A percentile compares a stretch with the other conserved stretches of the same genome.
Evolutionary conservation across 768 basidiomycete genomes (phyloP).

Genomic region (Hortiboletus flavorubellus): DNA sequence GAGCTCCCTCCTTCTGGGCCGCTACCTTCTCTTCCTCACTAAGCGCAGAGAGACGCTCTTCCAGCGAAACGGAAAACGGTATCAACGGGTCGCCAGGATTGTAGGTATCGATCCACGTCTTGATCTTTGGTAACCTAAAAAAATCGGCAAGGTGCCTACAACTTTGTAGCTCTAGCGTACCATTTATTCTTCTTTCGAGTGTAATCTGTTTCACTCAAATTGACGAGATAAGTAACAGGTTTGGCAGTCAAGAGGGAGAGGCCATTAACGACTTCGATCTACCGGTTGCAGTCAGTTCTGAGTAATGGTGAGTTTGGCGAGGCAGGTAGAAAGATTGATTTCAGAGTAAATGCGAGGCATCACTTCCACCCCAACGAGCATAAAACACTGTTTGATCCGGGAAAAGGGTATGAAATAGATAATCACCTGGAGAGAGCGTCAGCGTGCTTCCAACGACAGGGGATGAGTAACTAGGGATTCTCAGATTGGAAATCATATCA

Average conservation of each 20-base stretch:
- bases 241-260: constrained; percentile 93
- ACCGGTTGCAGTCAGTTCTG: constrained; percentile 14
- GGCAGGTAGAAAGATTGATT: not conserved
- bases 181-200: constrained; percentile 99
- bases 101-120: constrained; percentile 95
- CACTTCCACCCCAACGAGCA: constrained; percentile 82
- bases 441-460: not conserved
- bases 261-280: constrained; percentile 90
- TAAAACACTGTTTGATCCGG: constrained; percentile 59
- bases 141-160: not conserved
- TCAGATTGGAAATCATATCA: constrained; percentile 62
- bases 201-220: constrained; percentile 92
- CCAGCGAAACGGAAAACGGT: constrained; percentile 94
- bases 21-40: constrained; percentile 66
- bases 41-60: constrained; percentile 77
- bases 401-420: not conserved
- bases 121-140: constrained; percentile 90
- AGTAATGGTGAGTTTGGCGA: not conserved
- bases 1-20: constrained; percentile 75
- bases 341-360: constrained; percentile 55
- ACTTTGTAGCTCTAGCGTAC: constrained; percentile 33
- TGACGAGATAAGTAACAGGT: constrained; percentile 97
- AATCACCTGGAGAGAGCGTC: constrained; percentile 23
- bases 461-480: constrained; percentile 1
- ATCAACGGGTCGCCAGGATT: constrained; percentile 96